Evolutionary conservation across 2,329 filamentous ascomycete genomes (phyloP).

Genomic region (Apiospora koreana): DNA sequence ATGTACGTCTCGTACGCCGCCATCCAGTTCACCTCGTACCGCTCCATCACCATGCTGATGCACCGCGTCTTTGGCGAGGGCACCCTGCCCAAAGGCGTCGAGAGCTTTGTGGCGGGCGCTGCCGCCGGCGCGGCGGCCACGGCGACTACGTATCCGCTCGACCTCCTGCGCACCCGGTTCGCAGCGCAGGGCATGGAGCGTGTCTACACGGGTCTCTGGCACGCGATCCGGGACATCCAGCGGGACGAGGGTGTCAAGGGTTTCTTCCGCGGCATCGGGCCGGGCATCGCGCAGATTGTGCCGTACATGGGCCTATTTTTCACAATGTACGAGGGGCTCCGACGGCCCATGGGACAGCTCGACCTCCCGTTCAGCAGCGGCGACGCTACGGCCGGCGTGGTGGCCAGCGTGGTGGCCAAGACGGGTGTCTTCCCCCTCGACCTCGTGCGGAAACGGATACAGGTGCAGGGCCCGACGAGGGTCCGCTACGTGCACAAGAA

Average conservation of each 20-base stretch:
- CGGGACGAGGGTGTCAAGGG: constrained; percentile 73
- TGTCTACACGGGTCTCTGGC: constrained; percentile 73
- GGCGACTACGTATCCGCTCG: constrained; percentile 84
- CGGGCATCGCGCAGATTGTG: constrained; percentile 83
- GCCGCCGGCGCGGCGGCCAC: constrained; percentile 82
- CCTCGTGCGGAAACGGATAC: constrained; percentile 86
- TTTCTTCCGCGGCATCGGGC: constrained; percentile 85
- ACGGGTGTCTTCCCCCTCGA: constrained; percentile 92
- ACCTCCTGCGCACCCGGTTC: constrained; percentile 90
- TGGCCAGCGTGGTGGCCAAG: constrained; percentile 81
- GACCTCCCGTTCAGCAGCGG: constrained; percentile 71
- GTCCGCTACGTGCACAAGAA: constrained; percentile 78
- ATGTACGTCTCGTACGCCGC: constrained; percentile 92
- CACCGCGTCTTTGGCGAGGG: constrained; percentile 47
- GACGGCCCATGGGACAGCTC: constrained; percentile 56
- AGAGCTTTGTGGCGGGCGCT: constrained; percentile 83
- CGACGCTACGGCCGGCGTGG: constrained; percentile 79
- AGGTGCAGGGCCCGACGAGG: constrained; percentile 91
- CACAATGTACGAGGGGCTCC: constrained; percentile 77
- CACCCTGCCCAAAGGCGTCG: constrained; percentile 64
- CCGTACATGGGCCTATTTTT: constrained; percentile 99
- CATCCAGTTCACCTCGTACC: constrained; percentile 88
- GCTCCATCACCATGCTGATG: constrained; percentile 69
- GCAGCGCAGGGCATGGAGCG: constrained; percentile 85
- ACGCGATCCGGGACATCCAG: constrained; percentile 72